Evolutionary conservation across 495 filamentous ascomycete genomes (phyloP).

Genomic region (Penicillium canariense): DNA sequence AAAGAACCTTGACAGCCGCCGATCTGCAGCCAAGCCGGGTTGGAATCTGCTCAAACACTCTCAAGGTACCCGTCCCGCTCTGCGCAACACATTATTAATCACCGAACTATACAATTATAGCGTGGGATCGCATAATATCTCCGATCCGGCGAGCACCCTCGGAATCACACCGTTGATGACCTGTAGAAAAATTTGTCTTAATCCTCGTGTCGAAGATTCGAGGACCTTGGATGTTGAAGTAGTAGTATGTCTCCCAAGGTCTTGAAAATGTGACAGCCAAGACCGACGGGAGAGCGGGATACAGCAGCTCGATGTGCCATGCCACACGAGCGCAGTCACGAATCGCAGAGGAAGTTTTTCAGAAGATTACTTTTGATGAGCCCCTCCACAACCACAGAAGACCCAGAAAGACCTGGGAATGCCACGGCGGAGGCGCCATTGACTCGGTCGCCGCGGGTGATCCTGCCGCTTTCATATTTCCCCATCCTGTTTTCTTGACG

Average conservation of each 20-base stretch:
- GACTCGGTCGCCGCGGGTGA: conserved; percentile 7
- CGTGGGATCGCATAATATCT: background rate
- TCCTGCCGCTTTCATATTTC: conserved; percentile 23
- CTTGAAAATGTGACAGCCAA: background rate
- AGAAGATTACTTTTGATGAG: no score
- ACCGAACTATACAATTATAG: background rate
- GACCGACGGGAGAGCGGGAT: background rate
- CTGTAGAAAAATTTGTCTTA: background rate
- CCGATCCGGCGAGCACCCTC: background rate
- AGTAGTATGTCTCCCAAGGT: background rate
- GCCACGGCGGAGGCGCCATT: conserved; percentile 7
- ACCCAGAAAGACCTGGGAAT: conserved; percentile 2
- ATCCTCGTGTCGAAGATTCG: background rate
- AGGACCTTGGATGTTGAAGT: background rate
- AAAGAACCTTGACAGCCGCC: conserved; percentile 20
- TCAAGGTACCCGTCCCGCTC: conserved; percentile 32
- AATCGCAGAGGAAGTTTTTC: background rate
- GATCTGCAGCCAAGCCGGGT: conserved; percentile 11
- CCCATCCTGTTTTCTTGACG: background rate
- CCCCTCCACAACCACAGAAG: no score
- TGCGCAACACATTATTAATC: background rate
- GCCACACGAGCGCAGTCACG: background rate
- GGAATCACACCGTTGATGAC: background rate
- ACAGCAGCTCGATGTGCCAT: background rate
- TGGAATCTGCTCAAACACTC: conserved; percentile 40